phyloP scores from a whole-genome alignment of 2,329 filamentous ascomycete genomes.

The Leptographium lundbergii region DNA sequence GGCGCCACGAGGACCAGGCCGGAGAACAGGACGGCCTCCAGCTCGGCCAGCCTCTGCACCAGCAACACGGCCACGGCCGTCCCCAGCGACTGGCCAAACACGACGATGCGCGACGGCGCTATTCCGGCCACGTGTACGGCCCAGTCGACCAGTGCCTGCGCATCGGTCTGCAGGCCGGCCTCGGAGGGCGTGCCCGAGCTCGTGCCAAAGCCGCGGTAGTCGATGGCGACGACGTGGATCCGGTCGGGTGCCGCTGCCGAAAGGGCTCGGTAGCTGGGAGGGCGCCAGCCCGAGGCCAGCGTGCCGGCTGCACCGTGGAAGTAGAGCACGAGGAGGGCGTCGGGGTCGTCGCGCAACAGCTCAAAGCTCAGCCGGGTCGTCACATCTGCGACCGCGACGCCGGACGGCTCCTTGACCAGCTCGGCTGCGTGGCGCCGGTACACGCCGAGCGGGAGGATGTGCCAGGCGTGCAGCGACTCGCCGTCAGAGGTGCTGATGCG shows the following conservation, averaged over 20 bases:
- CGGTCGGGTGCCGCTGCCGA: constrained; percentile 35
- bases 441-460: constrained; percentile 56
- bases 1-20: constrained; percentile 44
- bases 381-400: constrained; percentile 19
- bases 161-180: constrained; percentile 39
- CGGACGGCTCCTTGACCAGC: constrained; percentile 26
- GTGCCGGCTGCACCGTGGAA: constrained; percentile 46
- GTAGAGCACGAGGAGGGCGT: constrained; percentile 31
- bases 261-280: constrained; percentile 42
- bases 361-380: constrained; percentile 24
- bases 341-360: constrained; percentile 30
- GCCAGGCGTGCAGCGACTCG: constrained; percentile 61
- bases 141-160: constrained; percentile 38
- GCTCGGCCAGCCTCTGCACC: constrained; percentile 1
- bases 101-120: constrained; percentile 39
- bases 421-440: constrained; percentile 46
- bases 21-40: constrained; percentile 28
- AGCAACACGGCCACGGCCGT: constrained; percentile 28
- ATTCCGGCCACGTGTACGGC: constrained; percentile 37
- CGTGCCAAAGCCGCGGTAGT: constrained; percentile 48
- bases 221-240: constrained; percentile 45
- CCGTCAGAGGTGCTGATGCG: constrained; percentile 51
- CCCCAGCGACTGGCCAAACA: constrained; percentile 48
- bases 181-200: constrained; percentile 43
- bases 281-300: constrained; percentile 40